These are phyloP conservation scores for Uronychia binucleata DNA, from an alignment of 73 alveolate genomes.

Conservation along the genomic window DNA sequence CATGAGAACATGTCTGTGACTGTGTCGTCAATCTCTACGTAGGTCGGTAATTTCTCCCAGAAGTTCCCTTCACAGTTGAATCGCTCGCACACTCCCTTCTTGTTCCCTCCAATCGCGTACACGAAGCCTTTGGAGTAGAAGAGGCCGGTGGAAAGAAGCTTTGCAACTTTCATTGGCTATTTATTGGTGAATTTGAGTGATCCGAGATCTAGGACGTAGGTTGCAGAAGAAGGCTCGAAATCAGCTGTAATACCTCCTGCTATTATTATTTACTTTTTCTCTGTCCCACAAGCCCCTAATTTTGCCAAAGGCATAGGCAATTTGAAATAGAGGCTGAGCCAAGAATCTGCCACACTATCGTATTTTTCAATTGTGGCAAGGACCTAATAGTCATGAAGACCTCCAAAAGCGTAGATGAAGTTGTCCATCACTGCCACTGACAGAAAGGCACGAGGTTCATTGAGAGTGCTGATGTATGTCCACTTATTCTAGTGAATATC, in stretches of 20 bases:
- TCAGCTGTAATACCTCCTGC: conserved; percentile 79
- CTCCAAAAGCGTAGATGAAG: conserved; percentile 62
- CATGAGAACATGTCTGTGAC: conserved; percentile 24
- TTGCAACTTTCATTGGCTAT: conserved; percentile 43
- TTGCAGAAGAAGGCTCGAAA: conserved; percentile 51
- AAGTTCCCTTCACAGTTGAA: conserved; percentile 50
- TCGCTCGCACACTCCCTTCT: conserved; percentile 74
- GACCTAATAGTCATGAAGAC: conserved; percentile 59
- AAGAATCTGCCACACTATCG: conserved; percentile 46
- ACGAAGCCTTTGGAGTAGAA: conserved; percentile 63
- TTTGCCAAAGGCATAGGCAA: conserved; percentile 80
- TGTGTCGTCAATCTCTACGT: conserved; percentile 14
- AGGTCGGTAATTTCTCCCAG: conserved; percentile 68
- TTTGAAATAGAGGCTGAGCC: conserved; percentile 58
- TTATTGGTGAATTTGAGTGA: conserved; percentile 56
- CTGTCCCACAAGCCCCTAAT: conserved; percentile 62
- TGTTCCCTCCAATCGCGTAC: conserved; percentile 79
- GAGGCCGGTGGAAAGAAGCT: conserved; percentile 39
- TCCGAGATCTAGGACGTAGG: conserved; percentile 29
- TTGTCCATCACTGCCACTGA: conserved; percentile 26
- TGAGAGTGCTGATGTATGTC: conserved; percentile 49
- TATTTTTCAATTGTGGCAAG: conserved; percentile 52
- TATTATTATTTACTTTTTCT: conserved; percentile 53
- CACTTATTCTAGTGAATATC: conserved; percentile 43
- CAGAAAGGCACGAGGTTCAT: conserved; percentile 58